These are phyloP conservation scores for Flaveria brownii DNA, from an alignment of 129 eudicot genomes.

Conservation along the genomic window DNA sequence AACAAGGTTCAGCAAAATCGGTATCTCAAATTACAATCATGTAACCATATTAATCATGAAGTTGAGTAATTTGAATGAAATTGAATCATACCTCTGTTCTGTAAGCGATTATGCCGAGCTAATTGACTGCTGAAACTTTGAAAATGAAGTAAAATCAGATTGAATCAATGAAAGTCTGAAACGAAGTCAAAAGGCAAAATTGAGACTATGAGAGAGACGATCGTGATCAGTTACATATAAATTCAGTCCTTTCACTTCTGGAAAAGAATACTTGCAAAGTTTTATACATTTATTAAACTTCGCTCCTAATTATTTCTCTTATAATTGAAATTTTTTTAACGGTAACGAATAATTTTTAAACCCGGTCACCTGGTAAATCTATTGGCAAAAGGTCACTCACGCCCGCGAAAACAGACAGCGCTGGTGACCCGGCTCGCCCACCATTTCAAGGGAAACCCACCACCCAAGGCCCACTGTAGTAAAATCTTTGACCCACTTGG, in stretches of 20 bases:
- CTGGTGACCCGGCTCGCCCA: no score
- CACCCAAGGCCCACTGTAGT: no score
- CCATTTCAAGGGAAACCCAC: no score
- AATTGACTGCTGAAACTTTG: slow-evolving; percentile 1
- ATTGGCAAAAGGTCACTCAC: no score
- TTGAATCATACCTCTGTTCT: slow-evolving; percentile 26
- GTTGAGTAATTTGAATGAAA: slow-evolving; percentile 15
- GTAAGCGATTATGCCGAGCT: neutral
- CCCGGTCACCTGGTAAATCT: no score
- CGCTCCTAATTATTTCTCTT: no score
- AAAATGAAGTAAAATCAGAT: neutral
- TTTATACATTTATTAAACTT: no score
- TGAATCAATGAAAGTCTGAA: neutral
- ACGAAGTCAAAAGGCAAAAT: slow-evolving; percentile 19
- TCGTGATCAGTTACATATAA: neutral
- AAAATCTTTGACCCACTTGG: no score
- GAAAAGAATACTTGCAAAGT: neutral
- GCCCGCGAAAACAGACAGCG: no score
- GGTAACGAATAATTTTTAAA: no score
- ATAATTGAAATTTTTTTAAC: no score
- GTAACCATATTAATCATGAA: slow-evolving; percentile 2
- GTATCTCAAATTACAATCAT: slow-evolving; percentile 3
- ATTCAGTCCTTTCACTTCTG: slow-evolving; percentile 12
- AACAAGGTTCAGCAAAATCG: slow-evolving; percentile 4
- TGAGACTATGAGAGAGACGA: neutral